Evolutionary conservation across 352 stramenopile genomes (phyloP).

Genomic region (Phytophthora colocasiae): DNA sequence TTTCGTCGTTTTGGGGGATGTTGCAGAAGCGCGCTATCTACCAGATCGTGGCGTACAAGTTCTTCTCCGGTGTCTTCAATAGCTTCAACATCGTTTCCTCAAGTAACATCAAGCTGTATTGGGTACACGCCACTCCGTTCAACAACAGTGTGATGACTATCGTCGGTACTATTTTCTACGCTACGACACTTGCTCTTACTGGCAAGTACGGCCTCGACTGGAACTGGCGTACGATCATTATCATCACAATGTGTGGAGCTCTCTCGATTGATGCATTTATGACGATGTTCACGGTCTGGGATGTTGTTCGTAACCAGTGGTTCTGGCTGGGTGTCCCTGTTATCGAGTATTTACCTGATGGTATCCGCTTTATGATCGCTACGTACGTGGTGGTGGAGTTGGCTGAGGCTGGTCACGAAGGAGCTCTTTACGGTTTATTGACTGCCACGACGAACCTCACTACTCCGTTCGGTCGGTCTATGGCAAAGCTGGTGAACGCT

Average conservation of each 20-base stretch:
- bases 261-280: constrained; percentile 55
- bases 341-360: constrained; percentile 56
- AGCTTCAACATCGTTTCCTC: constrained; percentile 63
- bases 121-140: constrained; percentile 61
- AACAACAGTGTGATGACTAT: constrained; percentile 66
- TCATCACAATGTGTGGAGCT: constrained; percentile 41
- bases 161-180: constrained; percentile 52
- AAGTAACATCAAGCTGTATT: constrained; percentile 59
- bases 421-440: constrained; percentile 60
- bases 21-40: constrained; percentile 53
- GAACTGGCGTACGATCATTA: constrained; percentile 67
- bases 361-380: constrained; percentile 65
- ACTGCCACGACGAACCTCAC: constrained; percentile 63
- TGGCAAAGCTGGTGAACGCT: constrained; percentile 61
- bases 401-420: constrained; percentile 56
- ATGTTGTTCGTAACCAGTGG: constrained; percentile 68
- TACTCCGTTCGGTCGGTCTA: constrained; percentile 48
- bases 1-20: constrained; percentile 53
- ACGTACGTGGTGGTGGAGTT: constrained; percentile 75
- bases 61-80: constrained; percentile 67
- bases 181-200: constrained; percentile 45
- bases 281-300: constrained; percentile 62
- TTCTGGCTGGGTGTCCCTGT: constrained; percentile 68
- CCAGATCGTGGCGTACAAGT: constrained; percentile 64
- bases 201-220: constrained; percentile 57